Conservation (phyloP, 2,329 filamentous ascomycete species). For the Zymoseptoria tritici region DNA sequence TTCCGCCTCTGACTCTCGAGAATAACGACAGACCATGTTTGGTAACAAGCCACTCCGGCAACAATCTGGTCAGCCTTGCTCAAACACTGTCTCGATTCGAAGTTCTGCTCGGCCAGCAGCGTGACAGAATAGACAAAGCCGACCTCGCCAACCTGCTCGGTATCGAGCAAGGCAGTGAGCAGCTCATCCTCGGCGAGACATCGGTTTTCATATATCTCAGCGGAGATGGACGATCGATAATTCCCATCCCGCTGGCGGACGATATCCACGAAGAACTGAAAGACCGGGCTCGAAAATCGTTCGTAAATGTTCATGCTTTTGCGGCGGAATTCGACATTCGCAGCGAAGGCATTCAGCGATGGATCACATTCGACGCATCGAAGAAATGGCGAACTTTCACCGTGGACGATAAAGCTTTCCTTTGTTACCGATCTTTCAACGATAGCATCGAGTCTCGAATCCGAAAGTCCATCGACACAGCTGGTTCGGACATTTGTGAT, state of each 20-base stretch:
- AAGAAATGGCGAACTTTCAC: conserved; percentile 17
- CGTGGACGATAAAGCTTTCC: conserved; percentile 12
- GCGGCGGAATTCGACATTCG: conserved; percentile 11
- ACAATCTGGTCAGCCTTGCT: conserved; percentile 13
- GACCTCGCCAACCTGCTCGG: conserved; percentile 10
- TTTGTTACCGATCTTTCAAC: conserved; percentile 12
- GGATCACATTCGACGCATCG: conserved; percentile 13
- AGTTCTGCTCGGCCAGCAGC: conserved; percentile 5
- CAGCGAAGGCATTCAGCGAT: conserved; percentile 11
- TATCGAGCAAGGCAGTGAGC: conserved; percentile 10
- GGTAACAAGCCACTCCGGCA: conserved; percentile 16
- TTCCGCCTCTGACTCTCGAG: conserved; percentile 16
- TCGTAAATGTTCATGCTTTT: conserved; percentile 16
- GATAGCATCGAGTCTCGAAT: conserved; percentile 10
- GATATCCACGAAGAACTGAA: conserved; percentile 12
- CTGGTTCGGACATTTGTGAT: conserved; percentile 10
- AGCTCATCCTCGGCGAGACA: conserved; percentile 8
- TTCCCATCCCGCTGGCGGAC: conserved; percentile 12
- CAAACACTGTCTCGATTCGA: conserved; percentile 9
- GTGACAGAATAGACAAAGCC: conserved; percentile 6
- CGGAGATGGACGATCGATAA: conserved; percentile 11
- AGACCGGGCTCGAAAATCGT: conserved; percentile 5
- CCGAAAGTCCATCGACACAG: conserved; percentile 6
- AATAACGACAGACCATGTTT: conserved; percentile 14
- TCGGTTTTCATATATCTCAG: conserved; percentile 13